These are phyloP conservation scores for Sphagnum tenellum DNA, from an alignment of 225 moss, liverwort and hornwort genomes.

Conservation along the genomic window DNA sequence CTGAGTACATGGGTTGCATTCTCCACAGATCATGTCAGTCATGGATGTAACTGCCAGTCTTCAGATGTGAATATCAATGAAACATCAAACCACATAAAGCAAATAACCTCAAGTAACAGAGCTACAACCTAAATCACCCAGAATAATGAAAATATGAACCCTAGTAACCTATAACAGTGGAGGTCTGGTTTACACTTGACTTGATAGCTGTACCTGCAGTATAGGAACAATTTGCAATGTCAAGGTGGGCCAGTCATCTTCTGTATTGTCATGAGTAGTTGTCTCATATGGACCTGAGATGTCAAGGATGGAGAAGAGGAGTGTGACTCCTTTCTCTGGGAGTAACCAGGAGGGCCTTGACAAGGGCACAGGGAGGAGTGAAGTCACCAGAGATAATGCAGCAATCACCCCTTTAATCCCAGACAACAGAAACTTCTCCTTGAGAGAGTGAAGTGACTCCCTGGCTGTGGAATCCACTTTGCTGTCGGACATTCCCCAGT, in stretches of 20 bases:
- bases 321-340: conserved; percentile 26
- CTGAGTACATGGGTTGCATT: conserved; percentile 11
- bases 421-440: conserved; percentile 33
- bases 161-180: no score
- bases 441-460: conserved; percentile 22
- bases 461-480: conserved; percentile 22
- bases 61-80: no score
- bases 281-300: conserved; percentile 22
- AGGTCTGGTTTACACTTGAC: no score
- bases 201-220: conserved; percentile 42
- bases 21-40: no score
- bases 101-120: no score
- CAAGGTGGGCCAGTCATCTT: conserved; percentile 21
- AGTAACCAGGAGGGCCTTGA: conserved; percentile 13
- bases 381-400: conserved; percentile 40
- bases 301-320: conserved; percentile 44
- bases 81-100: no score
- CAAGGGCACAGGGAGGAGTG: conserved; percentile 30
- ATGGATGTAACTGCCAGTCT: neutral
- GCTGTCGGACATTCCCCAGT: conserved; percentile 42
- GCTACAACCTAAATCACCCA: no score
- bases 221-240: conserved; percentile 39
- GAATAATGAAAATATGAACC: no score
- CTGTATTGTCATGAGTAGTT: conserved; percentile 18
- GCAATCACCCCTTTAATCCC: conserved; percentile 43